Evolutionary conservation across 345 rosid genomes (phyloP), one percentile per base, ranked within the genome.

Genomic region (Citrus reticulata): DNA sequence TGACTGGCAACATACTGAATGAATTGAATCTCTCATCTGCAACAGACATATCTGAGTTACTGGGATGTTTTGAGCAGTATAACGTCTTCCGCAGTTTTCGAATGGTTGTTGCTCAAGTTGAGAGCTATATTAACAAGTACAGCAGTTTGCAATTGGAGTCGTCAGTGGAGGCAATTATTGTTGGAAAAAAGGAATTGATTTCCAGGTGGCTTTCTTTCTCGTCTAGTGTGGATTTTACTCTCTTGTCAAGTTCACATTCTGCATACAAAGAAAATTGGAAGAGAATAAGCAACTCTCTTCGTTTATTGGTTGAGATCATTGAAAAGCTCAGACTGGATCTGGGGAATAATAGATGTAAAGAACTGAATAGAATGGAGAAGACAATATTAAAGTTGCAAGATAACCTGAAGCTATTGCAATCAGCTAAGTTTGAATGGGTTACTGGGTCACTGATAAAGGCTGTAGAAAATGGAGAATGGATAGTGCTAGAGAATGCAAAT

Each of bases 1-100:
- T 95, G 72, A 88, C 93, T 42, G 98, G 99, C 68, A 93, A 89
- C 72, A 79, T 83, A 34, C 88, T 95, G 42, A 88, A 92, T 74
- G 99, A 95, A 82, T 42, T 95, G 74, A 91, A 87, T 86, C 97
- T 95, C 80, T 93, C 99, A 39, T 85, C 98, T 75, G 91, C 95
- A 20, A 91, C 99, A 67, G 99, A 95, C 84, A 93, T 93, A 74
- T 95, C 98, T 65, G 99, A 95, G 77, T 83, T 95, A 74, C 94
- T 95, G 73, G 99, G 99, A 78, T 88, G 96, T 88, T 95, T 95
- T 84, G 99, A 95, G 91, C 99, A 95, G 79, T 93, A 90, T 78
- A 88, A 92, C 77, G 92, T 93, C n/a, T 89, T 86, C 75, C 93
- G 97, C 55, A 86, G 86, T 85, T 86, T 93, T 80, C 88, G 93